Evolutionary conservation across 352 stramenopile genomes (phyloP), one percentile per base, ranked within the genome.

Genomic region (Phytophthora chlamydospora): DNA sequence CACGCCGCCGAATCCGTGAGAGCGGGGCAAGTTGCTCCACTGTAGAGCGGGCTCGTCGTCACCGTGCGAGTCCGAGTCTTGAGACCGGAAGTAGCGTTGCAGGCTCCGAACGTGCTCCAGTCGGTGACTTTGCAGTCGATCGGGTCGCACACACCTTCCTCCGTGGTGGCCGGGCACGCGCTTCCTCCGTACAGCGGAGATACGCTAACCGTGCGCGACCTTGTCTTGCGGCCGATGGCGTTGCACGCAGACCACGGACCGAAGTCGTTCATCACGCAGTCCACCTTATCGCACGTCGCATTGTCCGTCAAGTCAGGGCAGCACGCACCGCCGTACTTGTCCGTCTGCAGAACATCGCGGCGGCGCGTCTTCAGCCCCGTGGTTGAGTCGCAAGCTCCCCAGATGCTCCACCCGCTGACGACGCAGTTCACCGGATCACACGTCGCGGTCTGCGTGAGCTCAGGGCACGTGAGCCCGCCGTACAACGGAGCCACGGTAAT

Each of bases 371-470:
- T 87, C 13, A 39, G 64, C 0, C 67, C 68, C 0, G 60, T 74
- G 0, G 38, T 60, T 0, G 54, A 8, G 29, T 90, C 60, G 45
- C 78, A 88, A 2, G 40, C 38, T 4, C 61, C 52, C 51, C 58
- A 90, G 0, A 40, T 24, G 7, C 59, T 75, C 67, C 68, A 91
- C 29, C 66, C 69, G 31, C 69, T 83, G 14, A 88, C 56, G 0
- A 62, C 61, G 41, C 80, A 91, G 59, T 88, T 67, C n/a, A 91
- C 62, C 0, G 75, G 65, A 21, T 88, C 80, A 40, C 82, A 91
- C 29, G 61, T 70, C 0, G 76, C 58, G 0, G 55, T 46, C 27
- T 86, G 73, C 0, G 54, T 53, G 2, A 84, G 58, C 0, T 61
- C 56, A 0, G 62, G 52, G 40, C 82, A 89, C 9, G 66, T 52